A percentile compares a stretch with the other conserved stretches of the same genome.
Conservation (phyloP, 2,329 filamentous ascomycete species). For the Mycosphaerella sp. region DNA sequence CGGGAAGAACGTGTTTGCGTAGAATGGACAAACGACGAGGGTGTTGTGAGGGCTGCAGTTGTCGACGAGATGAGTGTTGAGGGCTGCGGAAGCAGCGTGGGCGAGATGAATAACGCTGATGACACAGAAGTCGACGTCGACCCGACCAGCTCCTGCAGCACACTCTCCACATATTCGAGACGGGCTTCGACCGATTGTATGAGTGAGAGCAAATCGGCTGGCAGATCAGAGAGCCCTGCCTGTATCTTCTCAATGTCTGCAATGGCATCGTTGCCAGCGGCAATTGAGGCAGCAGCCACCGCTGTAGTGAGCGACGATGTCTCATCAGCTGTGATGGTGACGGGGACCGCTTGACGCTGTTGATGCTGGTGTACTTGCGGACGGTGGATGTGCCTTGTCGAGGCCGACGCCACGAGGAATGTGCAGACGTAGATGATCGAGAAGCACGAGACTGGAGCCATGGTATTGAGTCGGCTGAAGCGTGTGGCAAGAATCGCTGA, state of each 20-base stretch:
- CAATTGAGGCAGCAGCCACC: constrained; percentile 1
- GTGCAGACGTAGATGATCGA: background rate
- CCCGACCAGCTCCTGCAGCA: constrained; percentile 9
- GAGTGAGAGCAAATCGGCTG: constrained; percentile 17
- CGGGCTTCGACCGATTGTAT: constrained; percentile 15
- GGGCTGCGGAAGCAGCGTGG: background rate
- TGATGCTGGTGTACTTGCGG: constrained; percentile 6
- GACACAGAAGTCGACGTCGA: background rate
- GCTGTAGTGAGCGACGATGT: background rate
- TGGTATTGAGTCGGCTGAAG: background rate
- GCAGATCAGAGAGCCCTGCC: constrained; percentile 16
- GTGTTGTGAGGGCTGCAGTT: background rate
- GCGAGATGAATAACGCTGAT: background rate
- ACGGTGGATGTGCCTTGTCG: constrained; percentile 9
- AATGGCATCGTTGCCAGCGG: constrained; percentile 18
- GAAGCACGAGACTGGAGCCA: constrained; percentile 1
- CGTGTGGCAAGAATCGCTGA: background rate
- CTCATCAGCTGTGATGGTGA: background rate
- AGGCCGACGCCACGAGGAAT: background rate
- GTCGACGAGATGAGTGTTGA: background rate
- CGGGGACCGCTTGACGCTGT: background rate
- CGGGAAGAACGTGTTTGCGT: background rate
- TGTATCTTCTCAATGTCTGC: constrained; percentile 20
- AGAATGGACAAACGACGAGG: too few species aligned
- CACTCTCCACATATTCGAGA: constrained; percentile 14